phyloP scores from a whole-genome alignment of 2,329 filamentous ascomycete genomes.

The Diaporthe sp. region DNA sequence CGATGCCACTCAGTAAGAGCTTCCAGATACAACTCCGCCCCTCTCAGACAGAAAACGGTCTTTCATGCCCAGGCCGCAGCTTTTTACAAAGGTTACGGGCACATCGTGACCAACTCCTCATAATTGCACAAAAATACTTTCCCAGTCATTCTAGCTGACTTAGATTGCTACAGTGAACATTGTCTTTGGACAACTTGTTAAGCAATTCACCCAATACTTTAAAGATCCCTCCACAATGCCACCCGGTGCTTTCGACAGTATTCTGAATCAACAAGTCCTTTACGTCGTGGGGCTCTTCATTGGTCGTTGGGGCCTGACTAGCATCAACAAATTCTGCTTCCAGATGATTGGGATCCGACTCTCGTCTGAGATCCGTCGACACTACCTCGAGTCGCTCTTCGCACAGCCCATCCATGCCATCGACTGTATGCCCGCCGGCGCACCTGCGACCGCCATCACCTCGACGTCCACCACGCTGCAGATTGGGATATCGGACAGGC shows the following conservation, averaged over 20 bases:
- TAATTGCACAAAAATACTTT: not conserved
- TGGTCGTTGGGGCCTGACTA: not conserved
- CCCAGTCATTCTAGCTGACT: not conserved
- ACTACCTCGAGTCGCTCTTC: conserved; percentile 74
- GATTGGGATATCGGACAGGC: conserved; percentile 72
- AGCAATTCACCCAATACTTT: conserved; percentile 55
- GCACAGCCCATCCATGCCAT: conserved; percentile 75
- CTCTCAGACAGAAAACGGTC: not conserved
- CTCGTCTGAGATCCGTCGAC: conserved; percentile 70
- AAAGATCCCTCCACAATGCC: conserved; percentile 2
- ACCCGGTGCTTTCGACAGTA: not conserved
- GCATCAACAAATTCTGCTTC: conserved; percentile 58
- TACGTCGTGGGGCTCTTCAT: conserved; percentile 29
- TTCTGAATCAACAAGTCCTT: not conserved
- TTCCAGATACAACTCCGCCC: not conserved
- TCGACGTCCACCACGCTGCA: conserved; percentile 73
- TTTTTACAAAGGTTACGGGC: too few relatives aligned
- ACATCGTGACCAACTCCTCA: too few relatives aligned
- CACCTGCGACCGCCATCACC: conserved; percentile 72
- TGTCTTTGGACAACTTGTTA: conserved; percentile 65
- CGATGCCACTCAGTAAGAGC: conserved; percentile 60
- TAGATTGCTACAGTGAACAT: conserved; percentile 58
- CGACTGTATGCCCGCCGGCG: conserved; percentile 71
- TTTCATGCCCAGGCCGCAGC: too few relatives aligned
- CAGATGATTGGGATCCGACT: conserved; percentile 71